Evolutionary conservation across 2,329 filamentous ascomycete species (phyloP), one percentile per base, ranked within the genome.

Genomic region (Aspergillus awamori): DNA sequence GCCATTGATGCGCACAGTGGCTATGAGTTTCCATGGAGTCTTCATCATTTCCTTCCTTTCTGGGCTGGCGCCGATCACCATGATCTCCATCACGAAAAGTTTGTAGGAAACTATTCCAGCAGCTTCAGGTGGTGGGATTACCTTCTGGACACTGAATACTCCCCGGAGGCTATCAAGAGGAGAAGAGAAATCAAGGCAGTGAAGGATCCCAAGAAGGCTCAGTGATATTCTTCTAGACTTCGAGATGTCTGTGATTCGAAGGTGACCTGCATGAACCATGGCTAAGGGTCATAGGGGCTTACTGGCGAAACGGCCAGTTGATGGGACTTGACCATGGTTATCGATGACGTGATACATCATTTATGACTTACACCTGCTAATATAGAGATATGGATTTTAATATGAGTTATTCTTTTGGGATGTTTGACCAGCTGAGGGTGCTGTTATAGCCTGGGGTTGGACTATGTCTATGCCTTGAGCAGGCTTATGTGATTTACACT

Each of bases 121-220:
- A 96, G 92, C 83, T 99, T 99, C 87, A 87, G 94, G 78, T 99
- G 95, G 95, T 99, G 95, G 95, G 95, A 99, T 82, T 96, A 90
- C 77, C 77, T 89, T 70, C 85, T 98, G 68, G 93, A 97, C 79
- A 99, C 95, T 64, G 94, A 99, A 84, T 92, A 92, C 66, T 92
- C 91, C 57, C 87, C 91, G 39, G 94, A 96, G 79, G 92, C 94
- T 43, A 86, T 90, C 70, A 93, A 93, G 87, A 86, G 84, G 74
- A 89, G 93, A 74, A 86, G 93, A 62, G 92, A 95, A 79, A 73
- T 75, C 57, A 78, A 76, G 64, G 56, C 58, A 24, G 53, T 54
- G 7, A 67, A 61, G 17, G 55, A 51, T 8, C 33, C 57, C 1
- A 70, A 70, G 48, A 76, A 76, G 61, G 63, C 67, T n/a, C 68